Evolutionary conservation across 805 yeast species (phyloP).

Genomic region (Teunomyces lycoperdinae): DNA sequence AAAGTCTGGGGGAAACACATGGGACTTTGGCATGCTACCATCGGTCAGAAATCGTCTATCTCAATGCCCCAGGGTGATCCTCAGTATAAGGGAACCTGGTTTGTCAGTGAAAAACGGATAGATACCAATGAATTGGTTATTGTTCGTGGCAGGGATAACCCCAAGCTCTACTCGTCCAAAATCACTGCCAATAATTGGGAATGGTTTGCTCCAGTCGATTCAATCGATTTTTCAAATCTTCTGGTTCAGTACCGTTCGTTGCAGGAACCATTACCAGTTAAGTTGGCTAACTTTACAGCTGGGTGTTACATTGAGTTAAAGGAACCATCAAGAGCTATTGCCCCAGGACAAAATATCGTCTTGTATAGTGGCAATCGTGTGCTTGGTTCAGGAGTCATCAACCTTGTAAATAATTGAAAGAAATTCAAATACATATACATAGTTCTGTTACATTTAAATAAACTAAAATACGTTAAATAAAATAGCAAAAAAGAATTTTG

Average conservation of each 20-base stretch:
- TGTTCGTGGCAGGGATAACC: constrained; percentile 65
- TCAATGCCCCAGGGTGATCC: constrained; percentile 91
- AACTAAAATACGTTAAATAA: background rate
- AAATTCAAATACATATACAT: background rate
- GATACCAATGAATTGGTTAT: constrained; percentile 73
- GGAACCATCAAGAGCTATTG: constrained; percentile 64
- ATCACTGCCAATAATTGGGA: constrained; percentile 46
- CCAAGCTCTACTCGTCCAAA: constrained; percentile 46
- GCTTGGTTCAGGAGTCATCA: constrained; percentile 50
- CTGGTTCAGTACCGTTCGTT: constrained; percentile 71
- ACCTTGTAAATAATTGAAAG: constrained; percentile 5
- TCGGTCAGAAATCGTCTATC: constrained; percentile 81
- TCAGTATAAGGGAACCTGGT: constrained; percentile 76
- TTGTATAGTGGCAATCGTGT: constrained; percentile 65
- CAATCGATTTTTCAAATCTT: constrained; percentile 18
- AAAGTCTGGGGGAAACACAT: constrained; percentile 74
- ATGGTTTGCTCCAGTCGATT: constrained; percentile 34
- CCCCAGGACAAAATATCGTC: constrained; percentile 86
- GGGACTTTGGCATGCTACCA: constrained; percentile 94
- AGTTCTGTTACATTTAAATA: constrained; percentile 1
- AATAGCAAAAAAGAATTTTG: background rate
- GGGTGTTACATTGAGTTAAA: constrained; percentile 34
- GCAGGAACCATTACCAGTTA: constrained; percentile 51
- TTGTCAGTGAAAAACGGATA: constrained; percentile 66
- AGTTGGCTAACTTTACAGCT: constrained; percentile 8